These are phyloP conservation scores for Aspergillus costaricaensis DNA, from an alignment of 2,329 filamentous ascomycete genomes.

Conservation along the genomic window DNA sequence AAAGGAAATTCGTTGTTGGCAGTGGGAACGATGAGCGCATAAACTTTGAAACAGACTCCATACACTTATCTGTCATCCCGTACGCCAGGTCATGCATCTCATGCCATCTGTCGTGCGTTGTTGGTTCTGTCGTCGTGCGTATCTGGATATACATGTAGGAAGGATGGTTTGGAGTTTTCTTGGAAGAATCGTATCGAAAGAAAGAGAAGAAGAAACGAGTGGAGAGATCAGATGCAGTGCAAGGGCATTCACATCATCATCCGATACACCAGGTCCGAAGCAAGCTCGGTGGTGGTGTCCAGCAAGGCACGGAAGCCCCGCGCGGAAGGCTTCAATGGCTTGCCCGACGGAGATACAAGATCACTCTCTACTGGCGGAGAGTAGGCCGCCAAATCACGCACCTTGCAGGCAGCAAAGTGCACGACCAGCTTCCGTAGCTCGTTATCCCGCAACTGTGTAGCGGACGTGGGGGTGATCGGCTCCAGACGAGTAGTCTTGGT, in stretches of 20 bases:
- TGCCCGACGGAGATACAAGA: conserved; percentile 22
- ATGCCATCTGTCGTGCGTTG: neutral
- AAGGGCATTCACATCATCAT: conserved; percentile 37
- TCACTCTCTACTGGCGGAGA: conserved; percentile 31
- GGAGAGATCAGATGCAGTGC: neutral
- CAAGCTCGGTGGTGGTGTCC: conserved; percentile 42
- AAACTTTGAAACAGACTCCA: neutral
- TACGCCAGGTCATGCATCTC: conserved; percentile 8
- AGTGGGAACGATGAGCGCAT: neutral
- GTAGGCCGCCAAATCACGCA: conserved; percentile 41
- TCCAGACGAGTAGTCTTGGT: conserved; percentile 43
- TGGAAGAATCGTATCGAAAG: conserved; percentile 12
- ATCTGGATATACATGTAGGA: neutral
- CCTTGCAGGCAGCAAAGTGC: conserved; percentile 45
- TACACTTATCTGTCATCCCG: conserved; percentile 1
- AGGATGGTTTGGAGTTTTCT: neutral
- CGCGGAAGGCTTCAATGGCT: conserved; percentile 27
- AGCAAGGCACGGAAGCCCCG: conserved; percentile 39
- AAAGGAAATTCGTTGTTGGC: conserved; percentile 5
- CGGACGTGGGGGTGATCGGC: conserved; percentile 38
- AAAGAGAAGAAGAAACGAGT: conserved; percentile 15
- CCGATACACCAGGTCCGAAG: conserved; percentile 45
- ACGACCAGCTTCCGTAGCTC: conserved; percentile 44
- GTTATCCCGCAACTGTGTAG: conserved; percentile 41
- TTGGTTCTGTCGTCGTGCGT: neutral